Evolutionary conservation across 257 asterid genomes (phyloP).

Genomic region (Salvia hispanica): DNA sequence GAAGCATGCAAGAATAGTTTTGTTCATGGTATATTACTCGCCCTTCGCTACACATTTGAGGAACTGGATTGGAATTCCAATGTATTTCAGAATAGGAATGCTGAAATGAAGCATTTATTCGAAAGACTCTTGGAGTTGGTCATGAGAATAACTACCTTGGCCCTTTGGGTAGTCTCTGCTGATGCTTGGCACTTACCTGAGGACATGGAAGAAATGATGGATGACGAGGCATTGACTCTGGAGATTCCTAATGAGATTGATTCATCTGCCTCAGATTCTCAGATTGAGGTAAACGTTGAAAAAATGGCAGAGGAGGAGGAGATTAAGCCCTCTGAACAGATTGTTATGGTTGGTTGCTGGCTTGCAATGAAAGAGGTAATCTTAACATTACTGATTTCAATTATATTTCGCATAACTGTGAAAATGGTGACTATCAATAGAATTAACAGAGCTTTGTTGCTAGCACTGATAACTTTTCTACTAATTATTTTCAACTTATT

Average conservation of each 20-base stretch:
- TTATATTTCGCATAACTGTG: conserved; percentile 25
- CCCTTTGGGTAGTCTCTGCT: conserved; percentile 96
- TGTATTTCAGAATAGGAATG: conserved; percentile 40
- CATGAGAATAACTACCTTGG: conserved; percentile 80
- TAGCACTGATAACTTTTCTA: not conserved
- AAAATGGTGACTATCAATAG: conserved; percentile 20
- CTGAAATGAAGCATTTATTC: conserved; percentile 59
- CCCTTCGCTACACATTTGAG: conserved; percentile 94
- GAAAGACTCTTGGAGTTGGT: conserved; percentile 83
- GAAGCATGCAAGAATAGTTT: conserved; percentile 88
- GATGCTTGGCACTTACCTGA: conserved; percentile 86
- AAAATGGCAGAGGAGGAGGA: conserved; percentile 52
- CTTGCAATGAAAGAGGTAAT: conserved; percentile 99
- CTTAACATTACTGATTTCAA: conserved; percentile 17
- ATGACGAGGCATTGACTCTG: conserved; percentile 50
- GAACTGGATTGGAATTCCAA: conserved; percentile 84
- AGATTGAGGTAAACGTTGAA: conserved; percentile 42
- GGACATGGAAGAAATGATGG: conserved; percentile 75
- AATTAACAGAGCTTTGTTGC: conserved; percentile 2
- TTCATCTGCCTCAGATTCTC: conserved; percentile 39
- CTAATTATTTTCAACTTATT: conserved; percentile 29
- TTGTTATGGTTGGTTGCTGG: conserved; percentile 99
- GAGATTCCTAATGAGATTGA: conserved; percentile 50
- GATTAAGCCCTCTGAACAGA: conserved; percentile 63
- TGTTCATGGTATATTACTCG: conserved; percentile 89